phyloP scores from a whole-genome alignment of 768 basidiomycete species.

The Boletus rufocinnamomeus region DNA sequence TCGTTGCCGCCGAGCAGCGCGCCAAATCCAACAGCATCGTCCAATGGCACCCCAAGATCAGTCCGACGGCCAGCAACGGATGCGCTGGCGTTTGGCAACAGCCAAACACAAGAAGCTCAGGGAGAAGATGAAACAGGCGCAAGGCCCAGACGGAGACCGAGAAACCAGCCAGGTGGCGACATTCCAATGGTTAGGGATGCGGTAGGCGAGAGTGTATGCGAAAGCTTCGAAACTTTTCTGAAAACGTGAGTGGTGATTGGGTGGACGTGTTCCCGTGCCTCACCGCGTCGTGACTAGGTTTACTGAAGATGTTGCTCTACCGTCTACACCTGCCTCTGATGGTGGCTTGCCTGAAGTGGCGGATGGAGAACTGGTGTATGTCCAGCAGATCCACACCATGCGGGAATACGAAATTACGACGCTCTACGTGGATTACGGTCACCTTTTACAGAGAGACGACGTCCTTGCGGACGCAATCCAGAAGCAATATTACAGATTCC shows the following conservation, averaged over 20 bases:
- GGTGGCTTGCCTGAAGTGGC: constrained; percentile 54
- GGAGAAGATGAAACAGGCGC: constrained; percentile 42
- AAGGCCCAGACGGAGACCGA: constrained; percentile 48
- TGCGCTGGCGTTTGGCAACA: constrained; percentile 56
- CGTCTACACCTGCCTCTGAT: constrained; percentile 80
- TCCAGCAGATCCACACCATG: constrained; percentile 95
- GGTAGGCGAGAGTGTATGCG: constrained; percentile 93
- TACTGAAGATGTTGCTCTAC: constrained; percentile 76
- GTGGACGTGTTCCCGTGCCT: neutral
- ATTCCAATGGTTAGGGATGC: constrained; percentile 89
- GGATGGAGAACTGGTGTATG: constrained; percentile 74
- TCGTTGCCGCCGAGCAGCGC: constrained; percentile 57
- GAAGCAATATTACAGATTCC: constrained; percentile 94
- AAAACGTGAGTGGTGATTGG: constrained; percentile 65
- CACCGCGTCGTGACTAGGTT: constrained; percentile 52
- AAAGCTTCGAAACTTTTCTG: constrained; percentile 89
- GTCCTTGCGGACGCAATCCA: constrained; percentile 92
- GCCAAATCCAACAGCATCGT: constrained; percentile 40
- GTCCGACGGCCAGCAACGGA: constrained; percentile 46
- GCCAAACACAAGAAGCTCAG: constrained; percentile 45
- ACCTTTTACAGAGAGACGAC: constrained; percentile 88
- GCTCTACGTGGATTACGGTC: constrained; percentile 93
- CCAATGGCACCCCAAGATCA: constrained; percentile 36
- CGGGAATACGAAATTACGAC: constrained; percentile 93
- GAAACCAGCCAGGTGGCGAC: constrained; percentile 53